Conservation (phyloP, 495 filamentous ascomycete genomes). For the Aspergillus affinis region DNA sequence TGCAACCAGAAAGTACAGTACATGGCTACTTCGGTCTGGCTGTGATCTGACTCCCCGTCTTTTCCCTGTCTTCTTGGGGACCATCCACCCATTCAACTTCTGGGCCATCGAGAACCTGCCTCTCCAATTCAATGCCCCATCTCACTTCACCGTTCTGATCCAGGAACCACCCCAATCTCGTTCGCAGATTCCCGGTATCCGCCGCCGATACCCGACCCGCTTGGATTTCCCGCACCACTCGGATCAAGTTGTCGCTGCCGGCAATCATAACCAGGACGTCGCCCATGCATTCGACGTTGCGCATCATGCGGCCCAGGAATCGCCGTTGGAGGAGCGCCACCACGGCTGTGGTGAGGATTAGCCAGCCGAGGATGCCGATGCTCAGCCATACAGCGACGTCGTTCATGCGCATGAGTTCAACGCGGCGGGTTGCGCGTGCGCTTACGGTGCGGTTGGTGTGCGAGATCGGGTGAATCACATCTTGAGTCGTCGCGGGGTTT, state of each 20-base stretch:
- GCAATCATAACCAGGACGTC: constrained; percentile 16
- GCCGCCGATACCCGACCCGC: background rate
- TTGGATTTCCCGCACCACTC: background rate
- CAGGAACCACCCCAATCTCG: constrained; percentile 4
- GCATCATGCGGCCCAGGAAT: constrained; percentile 23
- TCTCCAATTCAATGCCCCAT: constrained; percentile 5
- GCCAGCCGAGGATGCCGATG: constrained; percentile 33
- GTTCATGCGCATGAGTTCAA: constrained; percentile 33
- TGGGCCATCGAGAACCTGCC: background rate
- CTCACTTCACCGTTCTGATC: background rate
- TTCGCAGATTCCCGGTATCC: background rate
- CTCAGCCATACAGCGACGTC: constrained; percentile 35
- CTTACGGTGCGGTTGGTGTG: constrained; percentile 22
- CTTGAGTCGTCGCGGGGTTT: constrained; percentile 11
- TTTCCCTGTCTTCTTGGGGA: background rate
- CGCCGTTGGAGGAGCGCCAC: constrained; percentile 22
- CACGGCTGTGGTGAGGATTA: constrained; percentile 28
- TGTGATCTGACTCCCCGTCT: background rate
- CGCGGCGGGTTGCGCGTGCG: constrained; percentile 19
- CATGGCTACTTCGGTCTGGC: background rate
- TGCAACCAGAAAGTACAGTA: background rate
- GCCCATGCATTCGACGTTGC: constrained; percentile 24
- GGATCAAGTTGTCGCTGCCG: constrained; percentile 3
- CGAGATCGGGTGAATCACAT: constrained; percentile 22
- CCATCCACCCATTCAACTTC: background rate